A percentile compares a stretch with the other conserved stretches of the same genome.
These are phyloP conservation scores for Candida ovalis DNA, from an alignment of 805 yeast species.

Conservation along the genomic window DNA sequence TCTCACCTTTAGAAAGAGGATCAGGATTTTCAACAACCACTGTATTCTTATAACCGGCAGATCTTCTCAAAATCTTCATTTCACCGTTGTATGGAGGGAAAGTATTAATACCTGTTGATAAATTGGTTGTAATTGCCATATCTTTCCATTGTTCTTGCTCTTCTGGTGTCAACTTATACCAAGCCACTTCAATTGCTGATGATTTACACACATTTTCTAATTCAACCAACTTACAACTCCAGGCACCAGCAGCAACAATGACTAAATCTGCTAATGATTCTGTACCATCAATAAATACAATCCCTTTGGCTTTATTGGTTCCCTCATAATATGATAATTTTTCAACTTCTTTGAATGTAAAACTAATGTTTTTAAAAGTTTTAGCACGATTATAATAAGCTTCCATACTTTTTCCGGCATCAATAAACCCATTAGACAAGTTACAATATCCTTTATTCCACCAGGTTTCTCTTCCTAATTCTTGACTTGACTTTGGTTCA, in stretches of 20 bases:
- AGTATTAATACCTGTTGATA: slow-evolving; percentile 26
- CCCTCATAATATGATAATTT: slow-evolving; percentile 9
- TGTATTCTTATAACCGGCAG: slow-evolving; percentile 26
- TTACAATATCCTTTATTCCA: slow-evolving; percentile 26
- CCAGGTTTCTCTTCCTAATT: slow-evolving; percentile 6
- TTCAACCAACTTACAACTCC: slow-evolving; percentile 25
- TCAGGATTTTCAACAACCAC: slow-evolving; percentile 14
- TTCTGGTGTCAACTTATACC: slow-evolving; percentile 22
- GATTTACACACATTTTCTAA: slow-evolving; percentile 14
- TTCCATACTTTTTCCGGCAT: slow-evolving; percentile 21
- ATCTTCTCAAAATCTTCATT: slow-evolving; percentile 23
- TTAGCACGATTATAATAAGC: slow-evolving; percentile 24
- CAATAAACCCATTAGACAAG: slow-evolving; percentile 23
- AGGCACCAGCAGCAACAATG: slow-evolving; percentile 26
- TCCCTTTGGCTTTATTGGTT: slow-evolving; percentile 15
- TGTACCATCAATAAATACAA: slow-evolving; percentile 13
- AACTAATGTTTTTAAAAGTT: slow-evolving; percentile 10
- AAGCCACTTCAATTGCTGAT: slow-evolving; percentile 25
- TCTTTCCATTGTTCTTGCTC: slow-evolving; percentile 22
- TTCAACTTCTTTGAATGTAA: slow-evolving; percentile 20
- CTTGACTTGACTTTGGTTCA: not conserved
- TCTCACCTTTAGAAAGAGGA: slow-evolving; percentile 6
- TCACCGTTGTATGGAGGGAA: slow-evolving; percentile 28
- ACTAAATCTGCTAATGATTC: slow-evolving; percentile 13
- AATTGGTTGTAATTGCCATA: slow-evolving; percentile 26